These are phyloP conservation scores for Aspergillus neoniger DNA, from an alignment of 2,329 filamentous ascomycete species.

Conservation along the genomic window DNA sequence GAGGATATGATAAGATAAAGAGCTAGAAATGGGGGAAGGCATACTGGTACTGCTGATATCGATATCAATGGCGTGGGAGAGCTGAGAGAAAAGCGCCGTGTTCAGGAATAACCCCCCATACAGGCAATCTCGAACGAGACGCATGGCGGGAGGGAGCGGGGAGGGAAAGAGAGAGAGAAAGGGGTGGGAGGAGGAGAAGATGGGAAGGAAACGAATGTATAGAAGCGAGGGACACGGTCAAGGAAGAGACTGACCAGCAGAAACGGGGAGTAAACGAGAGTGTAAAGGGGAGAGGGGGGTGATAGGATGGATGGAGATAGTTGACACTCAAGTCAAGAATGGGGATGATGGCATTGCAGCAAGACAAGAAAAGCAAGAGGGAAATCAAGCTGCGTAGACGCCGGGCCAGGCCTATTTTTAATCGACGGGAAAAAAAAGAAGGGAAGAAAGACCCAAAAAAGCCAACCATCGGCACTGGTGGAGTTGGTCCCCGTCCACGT, in stretches of 20 bases:
- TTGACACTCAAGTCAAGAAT: background rate
- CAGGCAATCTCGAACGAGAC: constrained; percentile 5
- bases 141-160: background rate
- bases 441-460: background rate
- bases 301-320: too few relatives aligned
- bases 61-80: constrained; percentile 26
- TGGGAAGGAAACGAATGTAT: background rate
- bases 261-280: background rate
- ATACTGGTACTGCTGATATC: constrained; percentile 31
- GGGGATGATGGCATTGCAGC: background rate
- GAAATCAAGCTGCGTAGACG: background rate
- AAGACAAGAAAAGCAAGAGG: background rate
- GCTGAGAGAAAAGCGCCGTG: constrained; percentile 8
- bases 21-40: constrained; percentile 4
- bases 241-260: background rate
- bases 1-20: background rate
- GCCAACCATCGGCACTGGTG: background rate
- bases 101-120: constrained; percentile 5
- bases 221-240: constrained; percentile 1
- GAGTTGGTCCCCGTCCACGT: constrained; percentile 1
- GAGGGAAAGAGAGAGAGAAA: background rate
- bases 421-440: background rate
- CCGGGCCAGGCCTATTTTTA: constrained; percentile 1
- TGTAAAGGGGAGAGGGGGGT: too few relatives aligned
- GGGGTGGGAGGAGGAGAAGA: too few relatives aligned